phyloP scores from a whole-genome alignment of 2,329 filamentous ascomycete species.

The Cucurbitaria berberidis region DNA sequence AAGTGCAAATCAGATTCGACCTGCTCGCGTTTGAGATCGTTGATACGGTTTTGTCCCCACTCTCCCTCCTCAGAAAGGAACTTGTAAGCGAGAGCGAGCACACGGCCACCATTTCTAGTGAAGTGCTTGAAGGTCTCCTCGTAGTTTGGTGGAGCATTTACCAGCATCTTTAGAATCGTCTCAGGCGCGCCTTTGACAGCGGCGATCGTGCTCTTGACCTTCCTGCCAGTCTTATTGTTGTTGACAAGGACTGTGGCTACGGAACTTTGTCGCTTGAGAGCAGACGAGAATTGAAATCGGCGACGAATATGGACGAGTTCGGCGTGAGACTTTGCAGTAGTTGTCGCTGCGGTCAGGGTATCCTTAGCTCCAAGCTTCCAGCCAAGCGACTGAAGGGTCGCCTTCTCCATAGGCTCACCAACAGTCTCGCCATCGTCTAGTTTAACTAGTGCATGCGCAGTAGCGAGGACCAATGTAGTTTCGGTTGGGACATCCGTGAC shows the following conservation, averaged over 20 bases:
- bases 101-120: conserved; percentile 91
- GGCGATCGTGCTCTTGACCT: conserved; percentile 84
- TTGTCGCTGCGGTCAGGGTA: conserved; percentile 73
- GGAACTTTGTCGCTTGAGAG: conserved; percentile 93
- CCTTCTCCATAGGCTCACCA: conserved; percentile 98
- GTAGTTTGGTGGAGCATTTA: conserved; percentile 81
- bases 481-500: conserved; percentile 75
- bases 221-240: conserved; percentile 75
- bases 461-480: conserved; percentile 91
- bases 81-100: conserved; percentile 93
- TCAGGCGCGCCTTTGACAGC: conserved; percentile 97
- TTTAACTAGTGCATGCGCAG: conserved; percentile 93
- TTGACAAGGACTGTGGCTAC: conserved; percentile 80
- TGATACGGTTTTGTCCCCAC: conserved; percentile 82
- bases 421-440: conserved; percentile 97
- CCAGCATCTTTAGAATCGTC: conserved; percentile 93
- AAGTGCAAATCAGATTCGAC: conserved; percentile 86
- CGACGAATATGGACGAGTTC: conserved; percentile 93
- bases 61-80: conserved; percentile 83
- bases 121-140: conserved; percentile 99
- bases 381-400: conserved; percentile 84
- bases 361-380: conserved; percentile 95
- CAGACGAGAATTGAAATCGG: conserved; percentile 97
- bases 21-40: conserved; percentile 91
- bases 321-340: conserved; percentile 56